Percentiles rank a stretch among this genome's conserved stretches.
These are phyloP conservation scores for Euryodendron excelsum DNA, from an alignment of 148 eudicot species.

Conservation along the genomic window DNA sequence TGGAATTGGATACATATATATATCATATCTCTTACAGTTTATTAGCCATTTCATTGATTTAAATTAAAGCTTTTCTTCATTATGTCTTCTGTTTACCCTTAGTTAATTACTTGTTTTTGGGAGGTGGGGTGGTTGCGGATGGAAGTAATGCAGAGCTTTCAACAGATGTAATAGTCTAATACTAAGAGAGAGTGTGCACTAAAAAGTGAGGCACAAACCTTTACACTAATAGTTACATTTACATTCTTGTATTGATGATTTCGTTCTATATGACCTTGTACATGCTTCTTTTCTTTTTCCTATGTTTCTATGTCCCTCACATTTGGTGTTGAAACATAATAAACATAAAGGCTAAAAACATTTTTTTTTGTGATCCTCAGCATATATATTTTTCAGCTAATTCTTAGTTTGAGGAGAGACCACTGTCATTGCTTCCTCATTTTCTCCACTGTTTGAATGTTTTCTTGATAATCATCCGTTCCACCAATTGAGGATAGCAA, in stretches of 20 bases:
- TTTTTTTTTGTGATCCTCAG: neutral
- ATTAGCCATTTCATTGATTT: neutral
- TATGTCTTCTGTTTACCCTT: neutral
- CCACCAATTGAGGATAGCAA: neutral
- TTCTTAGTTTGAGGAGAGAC: neutral
- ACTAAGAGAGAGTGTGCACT: neutral
- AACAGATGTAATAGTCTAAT: neutral
- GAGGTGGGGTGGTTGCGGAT: too few relatives aligned
- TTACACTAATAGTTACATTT: too few relatives aligned
- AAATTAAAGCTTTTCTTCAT: neutral
- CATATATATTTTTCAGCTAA: conserved; percentile 1
- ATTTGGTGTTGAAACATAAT: neutral
- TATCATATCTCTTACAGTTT: neutral
- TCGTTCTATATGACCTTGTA: neutral
- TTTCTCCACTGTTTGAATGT: neutral
- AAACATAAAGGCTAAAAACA: neutral
- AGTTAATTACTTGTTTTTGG: neutral
- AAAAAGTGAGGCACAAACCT: neutral
- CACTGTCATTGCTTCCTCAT: neutral
- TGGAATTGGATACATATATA: neutral
- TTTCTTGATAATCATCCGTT: neutral
- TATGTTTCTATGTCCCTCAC: neutral
- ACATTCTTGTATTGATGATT: neutral
- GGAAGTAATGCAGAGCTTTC: too few relatives aligned
- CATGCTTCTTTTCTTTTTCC: neutral